Base-by-base conservation (phyloP, 371 early-diverging fungal species). In the Mucor piriformis region DNA sequence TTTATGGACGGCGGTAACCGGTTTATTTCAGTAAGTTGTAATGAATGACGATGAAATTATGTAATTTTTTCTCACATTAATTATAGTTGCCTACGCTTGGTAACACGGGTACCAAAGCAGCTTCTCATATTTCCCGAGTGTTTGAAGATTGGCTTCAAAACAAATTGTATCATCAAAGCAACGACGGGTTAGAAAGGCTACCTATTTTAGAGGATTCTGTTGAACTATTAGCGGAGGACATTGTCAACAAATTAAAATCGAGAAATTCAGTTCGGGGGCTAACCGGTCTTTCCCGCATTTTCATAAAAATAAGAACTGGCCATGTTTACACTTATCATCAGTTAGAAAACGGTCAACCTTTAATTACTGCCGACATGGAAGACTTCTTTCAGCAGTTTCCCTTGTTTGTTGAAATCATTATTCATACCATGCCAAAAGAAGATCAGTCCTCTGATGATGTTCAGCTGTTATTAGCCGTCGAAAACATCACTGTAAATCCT, bases 351-450 rank as follows among this genome's bases (percentile, higher is more conserved):
- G 73, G 73, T 27, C 70, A 74, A 33, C 74, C 70, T 6, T 49
- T 74, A n/a, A 67, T 70, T n/a, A 67, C 70, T 23, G 71, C 64
- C 21, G 74, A 74, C 25, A 67, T 70, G 74, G 74, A 74, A 48
- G 74, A 70, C 40, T 70, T 74, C 44, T 74, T 74, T 44, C 74
- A 74, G 23, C 71, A 74, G 20, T 74, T 74, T 50, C 74, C 74
- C 6, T 51, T 74, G 23, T 74, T 74, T 52, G 67, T 74, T 13
- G 74, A 74, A 63, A 68, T 70, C 15, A 49, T 65, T 23, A 67
- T 70, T 35, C 58, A 67, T 43, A 63, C 63, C 7, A 72, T 51
- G 27, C 64, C 61, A 56, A 34, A 51, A 21, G 50, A 60, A 27
- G 51, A 70, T 24, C 33, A 21, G 0, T 43, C 23, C 10, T 29